phyloP scores from a whole-genome alignment of 495 filamentous ascomycete species.

The Aspergillus taichungensis region DNA sequence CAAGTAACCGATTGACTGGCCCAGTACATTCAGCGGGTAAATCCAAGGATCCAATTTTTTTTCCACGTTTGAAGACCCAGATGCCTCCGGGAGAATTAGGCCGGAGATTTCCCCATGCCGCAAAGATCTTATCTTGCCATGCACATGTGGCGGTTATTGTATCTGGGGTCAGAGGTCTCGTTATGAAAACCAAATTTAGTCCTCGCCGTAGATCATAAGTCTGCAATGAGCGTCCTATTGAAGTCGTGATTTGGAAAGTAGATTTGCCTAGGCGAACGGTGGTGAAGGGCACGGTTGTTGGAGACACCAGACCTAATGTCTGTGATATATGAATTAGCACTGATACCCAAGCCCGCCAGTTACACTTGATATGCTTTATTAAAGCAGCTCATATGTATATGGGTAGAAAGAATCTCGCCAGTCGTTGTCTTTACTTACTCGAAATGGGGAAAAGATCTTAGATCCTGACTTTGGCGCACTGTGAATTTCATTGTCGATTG shows the following conservation, averaged over 20 bases:
- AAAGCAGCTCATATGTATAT: no score
- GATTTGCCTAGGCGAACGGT: conserved; percentile 82
- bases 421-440: conserved; percentile 47
- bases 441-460: conserved; percentile 76
- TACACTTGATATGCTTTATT: no score
- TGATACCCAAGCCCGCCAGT: no score
- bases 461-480: conserved; percentile 40
- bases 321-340: conserved; percentile 17
- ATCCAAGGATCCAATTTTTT: conserved; percentile 67
- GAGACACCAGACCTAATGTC: conserved; percentile 89
- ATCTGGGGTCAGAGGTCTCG: conserved; percentile 76
- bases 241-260: conserved; percentile 95
- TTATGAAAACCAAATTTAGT: conserved; percentile 86
- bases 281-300: conserved; percentile 81
- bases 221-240: conserved; percentile 78
- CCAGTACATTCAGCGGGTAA: conserved; percentile 49
- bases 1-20: conserved; percentile 65
- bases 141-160: conserved; percentile 77
- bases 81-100: conserved; percentile 50
- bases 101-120: conserved; percentile 66
- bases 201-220: conserved; percentile 89
- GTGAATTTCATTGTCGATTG: conserved; percentile 16
- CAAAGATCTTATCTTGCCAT: conserved; percentile 80
- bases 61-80: conserved; percentile 96
- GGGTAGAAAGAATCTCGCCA: no score